phyloP scores from a whole-genome alignment of 768 basidiomycete genomes.

The Trametes maxima region DNA sequence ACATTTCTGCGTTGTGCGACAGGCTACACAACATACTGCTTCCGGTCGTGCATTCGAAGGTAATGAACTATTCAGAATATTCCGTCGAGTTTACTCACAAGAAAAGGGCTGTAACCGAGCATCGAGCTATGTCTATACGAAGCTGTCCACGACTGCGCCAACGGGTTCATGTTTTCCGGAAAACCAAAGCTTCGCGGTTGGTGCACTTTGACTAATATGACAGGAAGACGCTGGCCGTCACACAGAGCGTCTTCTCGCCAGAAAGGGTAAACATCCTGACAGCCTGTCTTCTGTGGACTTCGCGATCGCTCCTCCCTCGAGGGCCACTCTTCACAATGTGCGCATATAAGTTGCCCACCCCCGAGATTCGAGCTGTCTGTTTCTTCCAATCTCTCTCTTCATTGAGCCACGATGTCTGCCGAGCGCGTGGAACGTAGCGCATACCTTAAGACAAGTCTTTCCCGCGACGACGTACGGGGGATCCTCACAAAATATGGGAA shows the following conservation, averaged over 20 bases:
- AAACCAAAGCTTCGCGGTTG: neutral
- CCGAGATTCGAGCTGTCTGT: neutral
- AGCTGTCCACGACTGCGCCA: no score
- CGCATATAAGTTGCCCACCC: neutral
- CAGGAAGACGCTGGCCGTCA: neutral
- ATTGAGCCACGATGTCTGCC: conserved; percentile 32
- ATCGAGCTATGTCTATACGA: no score
- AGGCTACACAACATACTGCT: no score
- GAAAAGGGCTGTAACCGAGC: no score
- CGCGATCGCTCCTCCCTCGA: conserved; percentile 1
- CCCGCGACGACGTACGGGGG: conserved; percentile 18
- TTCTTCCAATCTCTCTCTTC: conserved; percentile 25
- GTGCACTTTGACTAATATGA: neutral
- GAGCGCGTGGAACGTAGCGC: conserved; percentile 38
- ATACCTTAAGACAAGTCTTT: conserved; percentile 31
- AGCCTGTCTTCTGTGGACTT: neutral
- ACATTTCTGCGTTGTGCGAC: no score
- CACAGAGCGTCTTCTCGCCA: neutral
- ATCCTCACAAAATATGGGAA: conserved; percentile 23
- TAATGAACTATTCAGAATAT: no score
- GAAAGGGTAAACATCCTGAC: conserved; percentile 5
- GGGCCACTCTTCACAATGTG: conserved; percentile 4
- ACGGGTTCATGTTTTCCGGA: neutral
- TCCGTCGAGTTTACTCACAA: no score
- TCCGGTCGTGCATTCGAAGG: no score